Percentiles rank a stretch among this genome's conserved stretches.
Evolutionary conservation across 1,139 yeast species (phyloP).

Genomic region (Candida sp.): DNA sequence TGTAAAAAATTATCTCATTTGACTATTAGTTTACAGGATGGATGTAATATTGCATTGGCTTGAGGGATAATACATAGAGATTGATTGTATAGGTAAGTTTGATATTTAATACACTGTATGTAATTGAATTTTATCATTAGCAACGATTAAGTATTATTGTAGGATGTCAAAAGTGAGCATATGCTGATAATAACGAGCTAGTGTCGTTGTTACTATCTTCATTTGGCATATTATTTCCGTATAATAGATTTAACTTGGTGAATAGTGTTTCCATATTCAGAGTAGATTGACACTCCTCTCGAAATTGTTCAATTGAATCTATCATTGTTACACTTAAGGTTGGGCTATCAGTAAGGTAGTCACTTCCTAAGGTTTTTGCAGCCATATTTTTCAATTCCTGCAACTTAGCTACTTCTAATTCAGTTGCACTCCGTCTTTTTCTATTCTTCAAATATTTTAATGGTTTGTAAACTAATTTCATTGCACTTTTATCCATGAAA

Average conservation of each 20-base stretch:
- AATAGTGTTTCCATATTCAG: not conserved
- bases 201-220: not conserved
- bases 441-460: not conserved
- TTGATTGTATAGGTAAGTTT: not conserved
- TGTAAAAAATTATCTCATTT: constrained; percentile 30
- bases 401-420: not conserved
- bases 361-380: not conserved
- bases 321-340: not conserved
- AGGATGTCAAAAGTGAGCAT: not conserved
- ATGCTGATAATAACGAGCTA: not conserved
- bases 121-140: not conserved
- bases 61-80: constrained; percentile 1
- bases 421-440: not conserved
- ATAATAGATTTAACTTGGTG: not conserved
- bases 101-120: not conserved
- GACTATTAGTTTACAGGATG: constrained; percentile 29
- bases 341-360: not conserved
- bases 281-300: not conserved
- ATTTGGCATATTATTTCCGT: not conserved
- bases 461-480: not conserved
- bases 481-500: not conserved
- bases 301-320: not conserved
- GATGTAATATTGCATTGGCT: constrained; percentile 15
- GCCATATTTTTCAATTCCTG: not conserved
- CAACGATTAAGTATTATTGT: too few relatives aligned